These are phyloP conservation scores for Colletotrichum kahawae DNA, from an alignment of 2,329 filamentous ascomycete species.

Conservation along the genomic window DNA sequence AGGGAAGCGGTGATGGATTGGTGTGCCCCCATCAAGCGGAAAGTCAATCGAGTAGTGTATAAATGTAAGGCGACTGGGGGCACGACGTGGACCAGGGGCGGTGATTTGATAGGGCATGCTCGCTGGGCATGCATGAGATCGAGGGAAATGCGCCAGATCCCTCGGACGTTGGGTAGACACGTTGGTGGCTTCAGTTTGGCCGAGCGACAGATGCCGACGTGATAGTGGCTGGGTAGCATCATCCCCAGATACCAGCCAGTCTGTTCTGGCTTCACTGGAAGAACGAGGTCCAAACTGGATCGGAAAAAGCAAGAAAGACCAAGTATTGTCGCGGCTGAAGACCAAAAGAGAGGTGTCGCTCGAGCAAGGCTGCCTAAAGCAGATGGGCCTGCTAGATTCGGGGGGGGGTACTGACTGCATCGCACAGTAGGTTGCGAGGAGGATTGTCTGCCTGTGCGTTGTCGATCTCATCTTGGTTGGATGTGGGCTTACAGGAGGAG, in stretches of 20 bases:
- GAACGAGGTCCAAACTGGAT: background rate
- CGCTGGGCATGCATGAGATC: constrained; percentile 18
- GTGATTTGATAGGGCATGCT: background rate
- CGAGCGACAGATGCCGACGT: background rate
- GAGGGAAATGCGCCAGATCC: constrained; percentile 9
- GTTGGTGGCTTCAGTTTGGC: background rate
- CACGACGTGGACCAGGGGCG: background rate
- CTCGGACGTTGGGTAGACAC: background rate
- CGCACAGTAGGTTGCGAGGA: background rate
- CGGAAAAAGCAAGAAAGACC: background rate
- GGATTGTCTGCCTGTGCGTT: background rate
- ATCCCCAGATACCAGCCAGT: background rate
- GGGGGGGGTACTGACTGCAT: background rate
- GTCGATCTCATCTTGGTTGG: constrained; percentile 19
- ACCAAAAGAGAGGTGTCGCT: background rate
- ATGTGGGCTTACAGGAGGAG: background rate
- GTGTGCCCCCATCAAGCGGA: constrained; percentile 1
- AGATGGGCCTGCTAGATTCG: background rate
- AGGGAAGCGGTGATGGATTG: background rate
- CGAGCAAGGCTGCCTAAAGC: background rate
- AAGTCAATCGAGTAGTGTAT: constrained; percentile 8
- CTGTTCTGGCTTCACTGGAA: background rate
- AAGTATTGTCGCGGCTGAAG: background rate
- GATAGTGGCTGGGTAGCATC: background rate
- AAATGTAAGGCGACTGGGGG: background rate